These are phyloP conservation scores for Backusella luteola DNA, from an alignment of 192 early-diverging fungal species.

Conservation along the genomic window DNA sequence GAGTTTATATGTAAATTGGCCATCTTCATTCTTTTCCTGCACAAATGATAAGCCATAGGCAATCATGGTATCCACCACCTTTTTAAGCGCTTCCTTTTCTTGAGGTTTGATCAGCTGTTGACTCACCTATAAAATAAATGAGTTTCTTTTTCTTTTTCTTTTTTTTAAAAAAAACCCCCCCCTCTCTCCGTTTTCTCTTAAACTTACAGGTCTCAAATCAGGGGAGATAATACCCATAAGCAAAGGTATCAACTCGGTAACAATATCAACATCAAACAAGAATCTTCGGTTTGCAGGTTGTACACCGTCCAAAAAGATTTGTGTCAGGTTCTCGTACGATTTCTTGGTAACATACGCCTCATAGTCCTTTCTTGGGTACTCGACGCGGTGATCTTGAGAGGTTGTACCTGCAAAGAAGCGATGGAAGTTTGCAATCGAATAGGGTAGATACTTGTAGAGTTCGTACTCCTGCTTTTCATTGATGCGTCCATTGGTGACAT, in stretches of 20 bases:
- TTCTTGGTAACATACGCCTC: slow-evolving; percentile 54
- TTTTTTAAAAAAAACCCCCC: no score
- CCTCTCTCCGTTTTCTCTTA: not conserved
- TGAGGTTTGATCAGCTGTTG: slow-evolving; percentile 58
- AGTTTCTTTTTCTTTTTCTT: not conserved
- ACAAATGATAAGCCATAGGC: slow-evolving; percentile 67
- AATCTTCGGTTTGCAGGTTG: slow-evolving; percentile 46
- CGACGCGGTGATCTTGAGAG: slow-evolving; percentile 48
- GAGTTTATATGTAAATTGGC: slow-evolving; percentile 55
- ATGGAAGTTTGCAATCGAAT: slow-evolving; percentile 73
- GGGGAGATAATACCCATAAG: slow-evolving; percentile 81
- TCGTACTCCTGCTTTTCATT: slow-evolving; percentile 49
- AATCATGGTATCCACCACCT: slow-evolving; percentile 68
- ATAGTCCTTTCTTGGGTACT: slow-evolving; percentile 79
- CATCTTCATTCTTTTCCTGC: slow-evolving; percentile 65
- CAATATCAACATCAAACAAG: slow-evolving; percentile 44
- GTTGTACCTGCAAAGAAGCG: slow-evolving; percentile 73
- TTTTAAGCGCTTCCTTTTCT: slow-evolving; percentile 52
- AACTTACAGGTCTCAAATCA: slow-evolving; percentile 63
- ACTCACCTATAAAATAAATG: slow-evolving; percentile 48
- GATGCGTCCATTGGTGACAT: slow-evolving; percentile 58
- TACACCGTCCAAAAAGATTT: slow-evolving; percentile 48
- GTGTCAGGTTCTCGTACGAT: slow-evolving; percentile 53
- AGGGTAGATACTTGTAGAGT: slow-evolving; percentile 67
- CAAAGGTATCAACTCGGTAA: slow-evolving; percentile 59